Conservation (phyloP, 192 early-diverging fungal genomes). For the Cetraspora pellucida region DNA sequence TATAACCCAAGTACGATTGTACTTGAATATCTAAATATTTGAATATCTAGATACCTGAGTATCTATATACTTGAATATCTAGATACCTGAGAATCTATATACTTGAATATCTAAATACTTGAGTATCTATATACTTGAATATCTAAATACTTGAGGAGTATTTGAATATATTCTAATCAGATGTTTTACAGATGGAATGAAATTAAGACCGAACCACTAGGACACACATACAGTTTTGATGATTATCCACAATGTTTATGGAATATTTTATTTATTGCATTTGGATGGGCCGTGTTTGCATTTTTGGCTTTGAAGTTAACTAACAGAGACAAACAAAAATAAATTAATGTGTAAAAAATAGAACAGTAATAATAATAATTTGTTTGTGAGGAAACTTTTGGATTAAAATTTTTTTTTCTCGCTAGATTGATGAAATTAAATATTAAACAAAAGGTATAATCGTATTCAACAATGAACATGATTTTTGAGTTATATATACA, state of each 20-base stretch:
- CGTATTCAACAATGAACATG: too few relatives aligned
- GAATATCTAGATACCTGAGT: neutral
- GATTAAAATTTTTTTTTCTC: too few relatives aligned
- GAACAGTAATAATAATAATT: too few relatives aligned
- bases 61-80: too few relatives aligned
- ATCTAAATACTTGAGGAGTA: too few relatives aligned
- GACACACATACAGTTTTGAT: constrained; percentile 45
- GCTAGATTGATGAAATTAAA: too few relatives aligned
- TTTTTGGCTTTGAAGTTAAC: constrained; percentile 58
- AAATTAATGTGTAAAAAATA: constrained; percentile 10
- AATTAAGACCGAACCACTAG: constrained; percentile 35
- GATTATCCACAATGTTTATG: constrained; percentile 49
- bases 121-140: neutral
- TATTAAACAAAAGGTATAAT: too few relatives aligned
- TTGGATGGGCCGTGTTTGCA: constrained; percentile 57
- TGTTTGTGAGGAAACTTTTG: too few relatives aligned
- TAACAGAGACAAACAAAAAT: constrained; percentile 57
- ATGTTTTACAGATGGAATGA: constrained; percentile 34
- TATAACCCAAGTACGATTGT: too few relatives aligned
- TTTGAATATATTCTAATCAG: neutral
- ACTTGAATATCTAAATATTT: too few relatives aligned
- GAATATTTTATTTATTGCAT: constrained; percentile 46
- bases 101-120: too few relatives aligned
- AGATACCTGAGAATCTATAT: neutral
- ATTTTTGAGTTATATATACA: too few relatives aligned